A percentile compares a stretch with the other conserved stretches of the same genome.
Evolutionary conservation across 148 eudicot species (phyloP).

Genomic region (Dysphania ambrosioides): DNA sequence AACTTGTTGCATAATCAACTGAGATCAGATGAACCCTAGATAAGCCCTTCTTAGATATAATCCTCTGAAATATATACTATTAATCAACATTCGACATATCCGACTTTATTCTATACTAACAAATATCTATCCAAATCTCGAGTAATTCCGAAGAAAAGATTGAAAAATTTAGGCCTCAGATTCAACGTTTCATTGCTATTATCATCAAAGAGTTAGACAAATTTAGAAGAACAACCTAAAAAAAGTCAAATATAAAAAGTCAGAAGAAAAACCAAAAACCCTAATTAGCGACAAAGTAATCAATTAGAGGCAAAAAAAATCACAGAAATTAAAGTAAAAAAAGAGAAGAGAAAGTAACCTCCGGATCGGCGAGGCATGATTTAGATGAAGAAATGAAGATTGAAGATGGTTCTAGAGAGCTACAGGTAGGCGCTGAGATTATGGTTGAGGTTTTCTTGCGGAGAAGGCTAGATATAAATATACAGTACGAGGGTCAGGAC

Average conservation of each 20-base stretch:
- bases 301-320: not conserved
- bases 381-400: slow-evolving; percentile 11
- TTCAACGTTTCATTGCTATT: not conserved
- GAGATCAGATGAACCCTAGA: not conserved
- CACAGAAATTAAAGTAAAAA: not conserved
- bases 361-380: slow-evolving; percentile 76
- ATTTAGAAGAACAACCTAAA: not conserved
- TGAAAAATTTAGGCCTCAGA: no score
- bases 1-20: not conserved
- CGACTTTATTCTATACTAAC: not conserved
- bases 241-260: not conserved
- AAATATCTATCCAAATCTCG: no score
- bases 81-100: no score
- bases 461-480: not conserved
- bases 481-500: not conserved
- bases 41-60: not conserved
- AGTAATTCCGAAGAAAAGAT: not conserved
- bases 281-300: not conserved
- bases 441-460: not conserved
- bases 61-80: not conserved
- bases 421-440: not conserved
- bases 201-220: not conserved
- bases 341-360: slow-evolving; percentile 20
- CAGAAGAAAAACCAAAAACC: not conserved
- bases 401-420: slow-evolving; percentile 15